Evolutionary conservation across 768 basidiomycete genomes (phyloP), one percentile per base, ranked within the genome.

Genomic region (Collybia nuda): DNA sequence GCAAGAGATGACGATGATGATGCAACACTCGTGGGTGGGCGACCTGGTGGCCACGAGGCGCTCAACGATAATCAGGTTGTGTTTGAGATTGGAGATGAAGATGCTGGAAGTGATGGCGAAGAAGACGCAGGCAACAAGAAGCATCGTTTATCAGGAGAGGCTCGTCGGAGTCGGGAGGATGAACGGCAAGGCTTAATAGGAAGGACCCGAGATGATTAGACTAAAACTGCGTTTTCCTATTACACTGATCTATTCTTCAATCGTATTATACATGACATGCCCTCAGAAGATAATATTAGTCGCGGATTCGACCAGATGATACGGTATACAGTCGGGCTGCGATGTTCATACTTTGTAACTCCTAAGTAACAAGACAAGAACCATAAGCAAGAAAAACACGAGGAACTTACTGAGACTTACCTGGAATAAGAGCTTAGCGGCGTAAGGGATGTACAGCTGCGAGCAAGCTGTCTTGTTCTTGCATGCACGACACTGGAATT

Each of bases 381-480:
- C 32, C 3, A 3, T 32, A 11, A 11, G 32, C 36, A 19, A 36
- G 22, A 47, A 22, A 44, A 21, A 54, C 21, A 37, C 38, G 45
- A 23, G 23, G 32, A 17, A 5, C 4, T 19, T 24, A 42, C 39
- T 8, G 1, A 47, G 51, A 66, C 77, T 38, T 61, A 85, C 93
- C 83, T 97, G 95, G 87, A 97, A 94, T 40, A 98, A 78, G 48
- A 97, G 70, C 67, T 98, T 97, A 17, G 96, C 96, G 9, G 97
- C 96, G 65, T 99, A 99, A 22, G 97, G 95, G 66, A 96, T 91
- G 60, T 91, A 90, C 5, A 92, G 66, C 58, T 94, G 94, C 44
- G 91, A 93, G 66, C 89, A 89, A 26, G 91, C 91, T 15, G 93
- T 96, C 75, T 95, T 95, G 76, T 97, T 98, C 66, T 94, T 90